Evolutionary conservation across 306 rosid species (phyloP), one percentile per base, ranked within the genome.

Genomic region (Begonia fuchsioides): DNA sequence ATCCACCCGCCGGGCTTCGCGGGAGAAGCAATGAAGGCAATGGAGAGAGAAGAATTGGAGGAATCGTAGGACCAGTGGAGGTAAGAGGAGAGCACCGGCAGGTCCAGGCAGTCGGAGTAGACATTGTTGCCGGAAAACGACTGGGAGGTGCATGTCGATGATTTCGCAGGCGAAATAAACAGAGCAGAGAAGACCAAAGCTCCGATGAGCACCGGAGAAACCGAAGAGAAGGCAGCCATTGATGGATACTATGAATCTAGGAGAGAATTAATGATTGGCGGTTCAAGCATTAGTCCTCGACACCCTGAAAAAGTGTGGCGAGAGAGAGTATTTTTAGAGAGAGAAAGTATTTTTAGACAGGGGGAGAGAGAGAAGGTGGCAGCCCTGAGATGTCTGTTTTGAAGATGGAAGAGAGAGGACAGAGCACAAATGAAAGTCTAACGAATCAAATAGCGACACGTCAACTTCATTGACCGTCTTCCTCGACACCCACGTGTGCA

Each of bases 51-150:
- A 44, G 68, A 59, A 60, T 75, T 90, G 43, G 94, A 44, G 16
- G 65, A 45, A 57, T 76, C 53, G 70, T 60, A 75, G 57, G 76
- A 48, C 79, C 58, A 75, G 54, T 77, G 95, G 44, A 90, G 81
- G 44, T 49, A 60, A 9, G 92, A 64, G 3, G 52, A n/a, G 2
- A 90, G 75, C 1, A 15, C 0, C 0, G 85, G 59, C 19, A 90
- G 94, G 51, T 68, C 66, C 39, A 64, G 43, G 76, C 95, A 90
- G 50, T 72, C 68, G 2, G 71, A 0, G 75, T 46, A 90, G 13
- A 44, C 13, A 3, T 47, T 61, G 46, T 66, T 72, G 12, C 16
- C 8, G 6, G 68, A 17, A 47, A 81, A 70, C 44, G 60, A 66
- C n/a, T 57, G 83, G 0, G 93, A 14, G 5, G 57, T 15, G 40